Evolutionary conservation across 2,329 filamentous ascomycete genomes (phyloP).

Genomic region (Delphinella strobiligena): DNA sequence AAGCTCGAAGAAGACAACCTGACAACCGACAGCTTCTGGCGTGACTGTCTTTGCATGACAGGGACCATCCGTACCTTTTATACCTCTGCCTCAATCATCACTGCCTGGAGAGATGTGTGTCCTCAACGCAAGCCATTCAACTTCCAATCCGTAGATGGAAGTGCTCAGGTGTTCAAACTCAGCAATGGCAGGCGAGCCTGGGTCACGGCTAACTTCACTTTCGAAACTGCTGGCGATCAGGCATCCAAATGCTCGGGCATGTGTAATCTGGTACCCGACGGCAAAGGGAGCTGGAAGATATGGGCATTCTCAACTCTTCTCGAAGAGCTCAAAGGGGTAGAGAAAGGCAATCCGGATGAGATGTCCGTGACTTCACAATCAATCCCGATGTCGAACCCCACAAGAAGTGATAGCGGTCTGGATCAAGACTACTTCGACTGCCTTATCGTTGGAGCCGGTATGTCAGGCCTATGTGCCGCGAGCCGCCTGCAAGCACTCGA

Average conservation of each 20-base stretch:
- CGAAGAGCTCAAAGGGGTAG: constrained; percentile 24
- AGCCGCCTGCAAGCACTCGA: constrained; percentile 33
- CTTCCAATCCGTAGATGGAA: constrained; percentile 8
- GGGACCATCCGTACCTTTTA: constrained; percentile 46
- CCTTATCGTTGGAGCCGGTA: constrained; percentile 29
- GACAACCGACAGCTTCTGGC: constrained; percentile 28
- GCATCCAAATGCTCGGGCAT: constrained; percentile 20
- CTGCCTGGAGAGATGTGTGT: constrained; percentile 23
- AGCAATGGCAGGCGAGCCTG: constrained; percentile 14
- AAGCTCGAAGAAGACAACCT: constrained; percentile 6
- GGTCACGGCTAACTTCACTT: constrained; percentile 20
- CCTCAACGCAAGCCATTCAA: constrained; percentile 21
- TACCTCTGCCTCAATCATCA: constrained; percentile 29
- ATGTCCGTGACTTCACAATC: constrained; percentile 3
- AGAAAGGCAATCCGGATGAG: constrained; percentile 15
- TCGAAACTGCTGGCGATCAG: constrained; percentile 13
- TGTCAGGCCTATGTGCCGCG: constrained; percentile 31
- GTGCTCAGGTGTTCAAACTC: constrained; percentile 15
- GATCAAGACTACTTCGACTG: constrained; percentile 16
- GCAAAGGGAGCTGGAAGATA: constrained; percentile 25
- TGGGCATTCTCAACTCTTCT: constrained; percentile 27
- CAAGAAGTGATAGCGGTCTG: not conserved
- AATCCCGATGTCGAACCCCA: constrained; percentile 5
- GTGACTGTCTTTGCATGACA: constrained; percentile 45
- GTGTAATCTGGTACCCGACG: constrained; percentile 21